phyloP scores from a whole-genome alignment of 2,329 filamentous ascomycete species.

The Pseudodiploospora longispora region DNA sequence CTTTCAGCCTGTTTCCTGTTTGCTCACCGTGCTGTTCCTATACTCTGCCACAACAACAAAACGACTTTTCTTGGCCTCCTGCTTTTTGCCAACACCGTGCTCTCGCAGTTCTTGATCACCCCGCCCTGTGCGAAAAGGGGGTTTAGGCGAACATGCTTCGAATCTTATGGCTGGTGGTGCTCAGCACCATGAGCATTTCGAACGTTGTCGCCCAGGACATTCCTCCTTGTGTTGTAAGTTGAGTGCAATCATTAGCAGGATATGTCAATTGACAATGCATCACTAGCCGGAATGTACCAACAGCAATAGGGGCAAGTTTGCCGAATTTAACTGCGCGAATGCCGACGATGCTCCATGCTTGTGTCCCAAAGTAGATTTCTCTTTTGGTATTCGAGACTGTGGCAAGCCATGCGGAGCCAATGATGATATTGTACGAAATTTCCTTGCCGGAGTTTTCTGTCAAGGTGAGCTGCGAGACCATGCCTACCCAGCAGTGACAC shows the following conservation, averaged over 20 bases:
- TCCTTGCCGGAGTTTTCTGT: constrained; percentile 17
- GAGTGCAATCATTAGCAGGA: background rate
- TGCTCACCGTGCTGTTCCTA: too few species aligned
- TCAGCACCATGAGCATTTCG: constrained; percentile 16
- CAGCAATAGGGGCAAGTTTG: constrained; percentile 13
- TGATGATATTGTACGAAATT: constrained; percentile 20
- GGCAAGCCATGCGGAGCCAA: constrained; percentile 20
- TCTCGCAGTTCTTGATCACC: too few species aligned
- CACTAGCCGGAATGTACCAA: constrained; percentile 15
- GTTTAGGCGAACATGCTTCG: too few species aligned
- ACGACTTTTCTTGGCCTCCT: too few species aligned
- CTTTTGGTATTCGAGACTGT: constrained; percentile 28
- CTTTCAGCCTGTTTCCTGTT: too few species aligned
- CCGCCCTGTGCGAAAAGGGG: too few species aligned
- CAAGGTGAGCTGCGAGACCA: constrained; percentile 5
- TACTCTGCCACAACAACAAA: too few species aligned
- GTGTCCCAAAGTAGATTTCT: constrained; percentile 22
- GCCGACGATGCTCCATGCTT: constrained; percentile 29
- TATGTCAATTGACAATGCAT: constrained; percentile 1
- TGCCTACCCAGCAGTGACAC: background rate
- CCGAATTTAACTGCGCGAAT: constrained; percentile 17
- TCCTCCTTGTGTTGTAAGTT: constrained; percentile 24
- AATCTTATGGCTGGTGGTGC: too few species aligned
- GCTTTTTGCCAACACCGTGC: too few species aligned
- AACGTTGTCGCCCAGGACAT: constrained; percentile 17